Conservation (phyloP, 2,329 filamentous ascomycete genomes). For the Oidium heveae region DNA sequence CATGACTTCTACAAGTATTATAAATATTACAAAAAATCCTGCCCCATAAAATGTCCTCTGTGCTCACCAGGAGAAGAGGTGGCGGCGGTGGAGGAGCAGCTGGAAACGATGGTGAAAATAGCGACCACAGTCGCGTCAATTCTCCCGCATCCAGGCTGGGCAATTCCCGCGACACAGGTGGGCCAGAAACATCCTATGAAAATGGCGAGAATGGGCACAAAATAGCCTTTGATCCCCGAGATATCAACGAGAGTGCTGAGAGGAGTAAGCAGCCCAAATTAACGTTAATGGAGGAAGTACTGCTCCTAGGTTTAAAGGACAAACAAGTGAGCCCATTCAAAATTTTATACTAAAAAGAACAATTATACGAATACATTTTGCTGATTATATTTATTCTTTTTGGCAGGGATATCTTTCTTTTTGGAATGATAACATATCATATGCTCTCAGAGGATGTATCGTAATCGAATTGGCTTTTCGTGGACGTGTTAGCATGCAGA, state of each 20-base stretch:
- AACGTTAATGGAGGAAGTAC: conserved; percentile 94
- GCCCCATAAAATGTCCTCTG: conserved; percentile 20
- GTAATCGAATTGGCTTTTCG: conserved; percentile 93
- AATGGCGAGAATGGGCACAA: conserved; percentile 90
- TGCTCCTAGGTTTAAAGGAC: conserved; percentile 88
- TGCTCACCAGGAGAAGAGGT: conserved; percentile 39
- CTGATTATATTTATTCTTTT: conserved; percentile 3
- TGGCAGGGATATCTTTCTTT: conserved; percentile 84
- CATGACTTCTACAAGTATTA: too few relatives aligned
- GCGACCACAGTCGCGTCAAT: conserved; percentile 37
- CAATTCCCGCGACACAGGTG: conserved; percentile 27
- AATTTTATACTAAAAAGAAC: too few relatives aligned
- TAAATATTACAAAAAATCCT: not conserved
- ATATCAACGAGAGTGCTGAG: conserved; percentile 92
- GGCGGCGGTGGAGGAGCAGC: conserved; percentile 36
- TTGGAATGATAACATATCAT: conserved; percentile 99
- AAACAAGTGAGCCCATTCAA: conserved; percentile 45
- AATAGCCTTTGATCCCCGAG: conserved; percentile 90
- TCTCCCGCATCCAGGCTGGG: conserved; percentile 39
- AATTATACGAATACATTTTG: not conserved
- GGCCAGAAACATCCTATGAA: conserved; percentile 65
- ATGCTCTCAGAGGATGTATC: conserved; percentile 90
- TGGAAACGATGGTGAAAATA: conserved; percentile 36
- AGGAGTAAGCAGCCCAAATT: conserved; percentile 94
- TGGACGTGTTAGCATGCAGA: conserved; percentile 94